Evolutionary conservation across 2,329 filamentous ascomycete species (phyloP).

Genomic region (Fusarium sp.): DNA sequence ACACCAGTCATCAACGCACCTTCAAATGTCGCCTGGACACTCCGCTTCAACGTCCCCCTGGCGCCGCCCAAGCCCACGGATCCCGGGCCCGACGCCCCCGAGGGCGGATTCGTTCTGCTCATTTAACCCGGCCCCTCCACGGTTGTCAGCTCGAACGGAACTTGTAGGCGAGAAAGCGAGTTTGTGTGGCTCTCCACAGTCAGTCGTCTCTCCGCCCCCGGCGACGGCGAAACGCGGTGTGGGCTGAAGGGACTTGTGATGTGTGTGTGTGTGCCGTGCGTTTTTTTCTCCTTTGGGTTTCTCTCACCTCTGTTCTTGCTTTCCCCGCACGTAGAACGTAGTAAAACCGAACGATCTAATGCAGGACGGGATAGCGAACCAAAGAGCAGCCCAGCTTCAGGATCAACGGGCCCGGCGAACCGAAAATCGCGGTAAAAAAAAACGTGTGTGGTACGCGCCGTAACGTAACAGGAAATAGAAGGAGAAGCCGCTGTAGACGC

Average conservation of each 20-base stretch:
- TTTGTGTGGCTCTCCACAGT: neutral
- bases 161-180: neutral
- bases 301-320: neutral
- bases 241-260: neutral
- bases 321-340: conserved; percentile 13
- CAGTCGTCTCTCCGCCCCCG: neutral
- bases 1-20: conserved; percentile 54
- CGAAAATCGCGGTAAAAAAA: neutral
- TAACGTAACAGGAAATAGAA: neutral
- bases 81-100: conserved; percentile 60
- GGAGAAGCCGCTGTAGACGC: neutral
- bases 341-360: conserved; percentile 7
- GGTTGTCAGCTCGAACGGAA: neutral
- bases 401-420: neutral
- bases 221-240: conserved; percentile 1
- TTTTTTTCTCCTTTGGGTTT: neutral
- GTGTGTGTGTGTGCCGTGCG: neutral
- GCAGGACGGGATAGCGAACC: conserved; percentile 2
- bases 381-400: neutral
- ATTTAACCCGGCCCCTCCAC: conserved; percentile 46
- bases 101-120: conserved; percentile 66
- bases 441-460: no score
- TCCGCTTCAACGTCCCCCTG: conserved; percentile 62
- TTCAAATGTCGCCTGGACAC: conserved; percentile 70
- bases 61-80: conserved; percentile 55